A percentile compares a stretch with the other conserved stretches of the same genome.
phyloP scores from a whole-genome alignment of 2,329 filamentous ascomycete genomes.

The Ceratocystis destructans region DNA sequence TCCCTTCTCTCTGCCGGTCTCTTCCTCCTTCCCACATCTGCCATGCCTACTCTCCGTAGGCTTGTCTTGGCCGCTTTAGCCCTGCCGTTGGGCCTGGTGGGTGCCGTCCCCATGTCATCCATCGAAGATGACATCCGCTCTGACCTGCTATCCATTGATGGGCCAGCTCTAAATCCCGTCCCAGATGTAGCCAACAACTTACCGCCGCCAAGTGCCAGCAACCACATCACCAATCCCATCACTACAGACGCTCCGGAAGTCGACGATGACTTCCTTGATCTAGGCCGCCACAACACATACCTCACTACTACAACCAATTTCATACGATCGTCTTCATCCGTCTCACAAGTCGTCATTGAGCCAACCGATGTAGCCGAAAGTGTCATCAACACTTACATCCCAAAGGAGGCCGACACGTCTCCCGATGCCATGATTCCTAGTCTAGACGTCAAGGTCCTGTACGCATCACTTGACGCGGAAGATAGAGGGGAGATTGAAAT shows the following conservation, averaged over 20 bases:
- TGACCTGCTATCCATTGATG: not conserved
- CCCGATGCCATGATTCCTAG: constrained; percentile 7
- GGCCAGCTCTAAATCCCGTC: not conserved
- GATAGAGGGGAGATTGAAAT: constrained; percentile 21
- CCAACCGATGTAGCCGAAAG: not conserved
- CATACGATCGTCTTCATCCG: not conserved
- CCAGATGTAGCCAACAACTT: not conserved
- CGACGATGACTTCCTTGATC: not conserved
- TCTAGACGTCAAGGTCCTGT: constrained; percentile 12
- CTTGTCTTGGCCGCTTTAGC: constrained; percentile 14
- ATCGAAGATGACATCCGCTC: not conserved
- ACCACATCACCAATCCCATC: not conserved
- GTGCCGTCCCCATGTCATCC: constrained; percentile 3
- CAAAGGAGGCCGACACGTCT: constrained; percentile 20
- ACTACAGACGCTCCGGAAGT: not conserved
- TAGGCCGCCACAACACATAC: not conserved
- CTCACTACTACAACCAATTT: not conserved
- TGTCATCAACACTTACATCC: constrained; percentile 21
- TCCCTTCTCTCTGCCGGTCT: not conserved
- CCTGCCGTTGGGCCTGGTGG: constrained; percentile 8
- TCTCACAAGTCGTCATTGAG: constrained; percentile 3
- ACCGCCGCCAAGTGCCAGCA: not conserved
- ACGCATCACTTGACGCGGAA: constrained; percentile 20
- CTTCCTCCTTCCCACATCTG: not conserved
- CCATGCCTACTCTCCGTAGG: not conserved